Percentiles rank a stretch among this genome's conserved stretches.
Conservation (phyloP, 805 yeast genomes). For the Saturnispora dispora region DNA sequence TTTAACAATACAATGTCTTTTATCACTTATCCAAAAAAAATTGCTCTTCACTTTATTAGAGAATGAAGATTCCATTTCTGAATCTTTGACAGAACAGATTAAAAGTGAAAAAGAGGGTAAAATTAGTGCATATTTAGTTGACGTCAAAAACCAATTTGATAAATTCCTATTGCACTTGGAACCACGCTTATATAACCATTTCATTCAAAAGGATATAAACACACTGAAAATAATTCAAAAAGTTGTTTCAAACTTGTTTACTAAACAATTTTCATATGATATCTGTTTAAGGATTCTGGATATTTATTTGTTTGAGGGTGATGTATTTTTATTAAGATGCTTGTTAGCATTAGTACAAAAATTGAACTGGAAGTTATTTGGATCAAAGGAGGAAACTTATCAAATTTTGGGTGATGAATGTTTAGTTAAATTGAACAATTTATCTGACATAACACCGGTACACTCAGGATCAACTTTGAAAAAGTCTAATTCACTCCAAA, state of each 20-base stretch:
- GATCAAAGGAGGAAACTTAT: constrained; percentile 38
- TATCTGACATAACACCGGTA: constrained; percentile 1
- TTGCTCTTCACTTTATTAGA: constrained; percentile 19
- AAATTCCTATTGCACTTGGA: constrained; percentile 36
- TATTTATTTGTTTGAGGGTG: constrained; percentile 54
- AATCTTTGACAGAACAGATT: constrained; percentile 12
- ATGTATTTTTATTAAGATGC: constrained; percentile 42
- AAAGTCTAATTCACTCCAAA: neutral
- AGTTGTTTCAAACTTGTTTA: constrained; percentile 37
- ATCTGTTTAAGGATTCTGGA: constrained; percentile 44
- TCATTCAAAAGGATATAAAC: constrained; percentile 33
- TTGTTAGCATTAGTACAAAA: constrained; percentile 43
- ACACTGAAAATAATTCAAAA: constrained; percentile 37
- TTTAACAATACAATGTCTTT: constrained; percentile 20
- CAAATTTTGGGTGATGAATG: constrained; percentile 31
- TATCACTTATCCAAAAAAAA: constrained; percentile 21
- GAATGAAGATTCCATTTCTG: constrained; percentile 3
- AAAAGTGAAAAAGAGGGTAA: constrained; percentile 2
- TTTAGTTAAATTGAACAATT: constrained; percentile 19
- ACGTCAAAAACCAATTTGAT: constrained; percentile 38
- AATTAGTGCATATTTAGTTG: constrained; percentile 22
- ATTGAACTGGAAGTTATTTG: constrained; percentile 44
- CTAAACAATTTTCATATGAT: constrained; percentile 38
- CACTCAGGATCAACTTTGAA: neutral
- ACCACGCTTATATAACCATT: constrained; percentile 41